Percentiles rank a stretch among this genome's conserved stretches.
phyloP scores from a whole-genome alignment of 371 early-diverging fungal genomes.

The Mucor sp. region DNA sequence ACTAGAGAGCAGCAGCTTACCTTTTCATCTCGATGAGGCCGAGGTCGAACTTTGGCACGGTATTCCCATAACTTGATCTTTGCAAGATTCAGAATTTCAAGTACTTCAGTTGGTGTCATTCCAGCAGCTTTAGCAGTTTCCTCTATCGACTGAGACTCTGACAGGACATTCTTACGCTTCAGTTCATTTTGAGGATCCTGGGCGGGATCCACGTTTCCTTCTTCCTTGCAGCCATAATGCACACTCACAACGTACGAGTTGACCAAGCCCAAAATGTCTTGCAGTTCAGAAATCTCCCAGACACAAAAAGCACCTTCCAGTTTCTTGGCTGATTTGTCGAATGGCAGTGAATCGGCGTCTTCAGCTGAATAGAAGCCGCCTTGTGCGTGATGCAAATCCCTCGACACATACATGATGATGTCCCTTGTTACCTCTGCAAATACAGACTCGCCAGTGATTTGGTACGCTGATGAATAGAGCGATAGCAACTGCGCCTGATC shows the following conservation, averaged over 20 bases:
- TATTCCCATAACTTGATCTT: conserved; percentile 47
- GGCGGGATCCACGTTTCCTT: conserved; percentile 60
- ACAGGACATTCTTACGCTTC: conserved; percentile 61
- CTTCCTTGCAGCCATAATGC: conserved; percentile 51
- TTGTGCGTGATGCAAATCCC: conserved; percentile 47
- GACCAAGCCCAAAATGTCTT: conserved; percentile 36
- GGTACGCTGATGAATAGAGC: conserved; percentile 48
- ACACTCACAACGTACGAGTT: conserved; percentile 42
- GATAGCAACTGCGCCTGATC: conserved; percentile 70
- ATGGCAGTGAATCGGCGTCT: conserved; percentile 71
- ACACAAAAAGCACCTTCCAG: conserved; percentile 74
- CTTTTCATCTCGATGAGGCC: conserved; percentile 71
- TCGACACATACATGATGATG: conserved; percentile 57
- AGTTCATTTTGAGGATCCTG: conserved; percentile 70
- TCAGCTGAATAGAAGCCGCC: conserved; percentile 75
- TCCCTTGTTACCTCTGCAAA: conserved; percentile 54
- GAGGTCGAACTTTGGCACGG: conserved; percentile 51
- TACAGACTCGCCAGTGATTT: conserved; percentile 47
- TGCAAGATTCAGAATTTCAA: conserved; percentile 26
- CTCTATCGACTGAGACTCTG: conserved; percentile 34
- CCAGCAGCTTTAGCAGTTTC: conserved; percentile 47
- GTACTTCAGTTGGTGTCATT: conserved; percentile 30
- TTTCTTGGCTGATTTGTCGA: conserved; percentile 38
- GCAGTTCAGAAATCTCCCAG: conserved; percentile 59
- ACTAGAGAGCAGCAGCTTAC: conserved; percentile 12